phyloP scores from a whole-genome alignment of 495 filamentous ascomycete genomes.

The Oidiodendron maius region DNA sequence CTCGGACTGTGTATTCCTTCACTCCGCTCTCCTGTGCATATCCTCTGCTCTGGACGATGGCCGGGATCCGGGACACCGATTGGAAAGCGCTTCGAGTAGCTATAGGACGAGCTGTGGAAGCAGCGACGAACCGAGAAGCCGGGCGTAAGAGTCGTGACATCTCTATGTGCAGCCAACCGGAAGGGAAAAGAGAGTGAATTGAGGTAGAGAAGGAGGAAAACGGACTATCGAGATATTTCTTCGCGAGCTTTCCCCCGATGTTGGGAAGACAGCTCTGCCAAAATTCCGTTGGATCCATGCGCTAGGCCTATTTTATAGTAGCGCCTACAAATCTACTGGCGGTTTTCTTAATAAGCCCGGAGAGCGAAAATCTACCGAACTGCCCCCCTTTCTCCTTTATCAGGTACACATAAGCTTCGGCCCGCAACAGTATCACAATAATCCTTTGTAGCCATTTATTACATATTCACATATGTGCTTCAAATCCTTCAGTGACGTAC shows the following conservation, averaged over 20 bases:
- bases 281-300: not conserved
- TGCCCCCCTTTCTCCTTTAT: too few relatives aligned
- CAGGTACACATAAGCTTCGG: too few relatives aligned
- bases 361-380: too few relatives aligned
- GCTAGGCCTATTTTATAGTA: not conserved
- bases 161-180: slow-evolving; percentile 18
- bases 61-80: slow-evolving; percentile 34
- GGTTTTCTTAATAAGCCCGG: too few relatives aligned
- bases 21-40: slow-evolving; percentile 53
- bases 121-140: slow-evolving; percentile 67
- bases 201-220: slow-evolving; percentile 2
- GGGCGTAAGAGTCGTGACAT: slow-evolving; percentile 78
- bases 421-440: too few relatives aligned
- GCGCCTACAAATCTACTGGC: not conserved
- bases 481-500: too few relatives aligned
- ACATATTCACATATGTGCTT: too few relatives aligned
- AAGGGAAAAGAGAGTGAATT: slow-evolving; percentile 21
- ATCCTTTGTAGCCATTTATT: too few relatives aligned
- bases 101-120: slow-evolving; percentile 47
- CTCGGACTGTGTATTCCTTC: slow-evolving; percentile 94
- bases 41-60: slow-evolving; percentile 39
- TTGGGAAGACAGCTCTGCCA: slow-evolving; percentile 1
- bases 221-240: not conserved
- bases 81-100: slow-evolving; percentile 46
- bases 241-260: not conserved